phyloP scores from a whole-genome alignment of 2,329 filamentous ascomycete genomes.

The Aspergillus fumigatus region DNA sequence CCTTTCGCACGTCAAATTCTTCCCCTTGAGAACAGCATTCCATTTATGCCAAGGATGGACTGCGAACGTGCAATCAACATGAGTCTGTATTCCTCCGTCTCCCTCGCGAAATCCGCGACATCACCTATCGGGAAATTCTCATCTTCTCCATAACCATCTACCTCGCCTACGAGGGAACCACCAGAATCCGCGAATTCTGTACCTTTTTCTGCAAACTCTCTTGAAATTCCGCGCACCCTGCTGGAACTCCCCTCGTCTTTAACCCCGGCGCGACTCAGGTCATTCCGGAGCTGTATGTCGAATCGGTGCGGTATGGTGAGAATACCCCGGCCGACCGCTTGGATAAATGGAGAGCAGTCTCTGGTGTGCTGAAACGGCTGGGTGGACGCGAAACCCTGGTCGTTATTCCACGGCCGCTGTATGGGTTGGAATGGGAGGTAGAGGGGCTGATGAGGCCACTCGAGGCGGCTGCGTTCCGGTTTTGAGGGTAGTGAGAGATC shows the following conservation, averaged over 20 bases:
- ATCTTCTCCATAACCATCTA: background rate
- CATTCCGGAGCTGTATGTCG: background rate
- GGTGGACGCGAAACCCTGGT: background rate
- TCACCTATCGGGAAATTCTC: background rate
- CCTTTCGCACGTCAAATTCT: background rate
- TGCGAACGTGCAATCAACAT: no score
- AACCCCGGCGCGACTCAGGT: background rate
- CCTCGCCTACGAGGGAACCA: background rate
- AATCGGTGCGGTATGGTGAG: background rate
- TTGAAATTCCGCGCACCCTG: background rate
- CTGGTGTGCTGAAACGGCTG: background rate
- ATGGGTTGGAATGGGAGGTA: background rate
- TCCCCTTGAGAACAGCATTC: background rate
- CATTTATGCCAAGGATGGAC: background rate
- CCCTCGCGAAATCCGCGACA: slow-evolving; percentile 1
- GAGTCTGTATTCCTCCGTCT: slow-evolving; percentile 1
- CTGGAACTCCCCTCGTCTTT: background rate
- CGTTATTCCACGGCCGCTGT: background rate
- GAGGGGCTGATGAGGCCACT: background rate
- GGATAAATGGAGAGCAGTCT: background rate
- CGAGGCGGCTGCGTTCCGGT: background rate
- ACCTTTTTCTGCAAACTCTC: slow-evolving; percentile 1
- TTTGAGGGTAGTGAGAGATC: background rate
- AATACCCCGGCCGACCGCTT: background rate
- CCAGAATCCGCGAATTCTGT: background rate